A percentile compares a stretch with the other conserved stretches of the same genome.
These are phyloP conservation scores for Solanum virginianum DNA, from an alignment of 257 asterid genomes.

Conservation along the genomic window DNA sequence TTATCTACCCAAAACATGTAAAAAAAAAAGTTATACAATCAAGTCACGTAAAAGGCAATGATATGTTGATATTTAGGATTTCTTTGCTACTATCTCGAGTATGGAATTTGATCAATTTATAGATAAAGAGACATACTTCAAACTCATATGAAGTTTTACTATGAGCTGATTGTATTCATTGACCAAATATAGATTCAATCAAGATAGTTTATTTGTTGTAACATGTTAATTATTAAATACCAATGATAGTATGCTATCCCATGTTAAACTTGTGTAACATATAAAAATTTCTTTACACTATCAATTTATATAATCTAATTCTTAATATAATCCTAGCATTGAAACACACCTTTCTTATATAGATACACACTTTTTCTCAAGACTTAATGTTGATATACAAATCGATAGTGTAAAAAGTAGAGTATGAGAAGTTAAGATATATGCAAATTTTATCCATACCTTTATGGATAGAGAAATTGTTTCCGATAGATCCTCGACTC, in stretches of 20 bases:
- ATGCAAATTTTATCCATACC: not conserved
- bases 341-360: not conserved
- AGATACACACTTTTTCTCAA: not conserved
- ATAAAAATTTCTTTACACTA: not conserved
- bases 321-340: not conserved
- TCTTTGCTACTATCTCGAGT: too few species aligned
- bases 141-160: not conserved
- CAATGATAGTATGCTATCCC: not conserved
- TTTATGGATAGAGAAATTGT: not conserved
- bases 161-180: too few species aligned
- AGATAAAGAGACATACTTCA: not conserved
- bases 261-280: not conserved
- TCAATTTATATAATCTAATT: not conserved
- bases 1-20: too few species aligned
- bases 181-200: not conserved
- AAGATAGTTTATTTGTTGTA: too few species aligned
- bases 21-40: too few species aligned
- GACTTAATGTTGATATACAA: not conserved
- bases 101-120: too few species aligned
- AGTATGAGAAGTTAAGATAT: too few species aligned
- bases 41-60: too few species aligned
- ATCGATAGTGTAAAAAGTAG: not conserved
- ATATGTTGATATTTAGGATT: too few species aligned
- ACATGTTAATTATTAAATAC: too few species aligned
- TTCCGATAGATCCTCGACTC: not conserved